phyloP scores from a whole-genome alignment of 257 asterid species.

The Penstemon barbatus region DNA sequence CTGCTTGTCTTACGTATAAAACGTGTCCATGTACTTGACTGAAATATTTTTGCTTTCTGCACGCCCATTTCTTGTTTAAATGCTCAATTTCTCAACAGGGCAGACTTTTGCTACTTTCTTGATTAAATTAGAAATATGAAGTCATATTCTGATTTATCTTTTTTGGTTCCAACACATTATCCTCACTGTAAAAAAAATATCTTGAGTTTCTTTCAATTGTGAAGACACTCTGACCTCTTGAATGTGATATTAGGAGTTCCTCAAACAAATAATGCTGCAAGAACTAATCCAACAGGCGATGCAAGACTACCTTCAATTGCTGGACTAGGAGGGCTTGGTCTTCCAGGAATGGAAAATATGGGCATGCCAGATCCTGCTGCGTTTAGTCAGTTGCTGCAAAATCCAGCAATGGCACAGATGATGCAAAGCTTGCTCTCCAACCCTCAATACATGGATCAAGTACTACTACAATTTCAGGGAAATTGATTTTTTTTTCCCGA shows the following conservation, averaged over 20 bases:
- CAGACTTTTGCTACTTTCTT: constrained; percentile 7
- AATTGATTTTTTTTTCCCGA: constrained; percentile 15
- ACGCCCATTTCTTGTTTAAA: not conserved
- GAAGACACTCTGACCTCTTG: not conserved
- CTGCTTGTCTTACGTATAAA: constrained; percentile 1
- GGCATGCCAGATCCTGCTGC: constrained; percentile 43
- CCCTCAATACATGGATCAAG: constrained; percentile 62
- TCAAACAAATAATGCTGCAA: constrained; percentile 42
- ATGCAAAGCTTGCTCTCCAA: constrained; percentile 53
- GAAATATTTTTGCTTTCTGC: not conserved
- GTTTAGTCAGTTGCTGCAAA: constrained; percentile 48
- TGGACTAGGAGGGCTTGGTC: constrained; percentile 55
- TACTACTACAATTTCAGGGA: constrained; percentile 20
- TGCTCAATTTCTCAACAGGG: not conserved
- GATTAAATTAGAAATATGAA: constrained; percentile 16
- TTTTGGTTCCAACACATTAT: not conserved
- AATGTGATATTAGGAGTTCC: constrained; percentile 39
- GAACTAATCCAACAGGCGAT: constrained; percentile 45
- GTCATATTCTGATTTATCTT: constrained; percentile 4
- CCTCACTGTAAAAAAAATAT: too few species aligned
- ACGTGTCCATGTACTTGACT: not conserved
- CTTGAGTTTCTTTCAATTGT: not conserved
- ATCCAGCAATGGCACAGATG: constrained; percentile 60
- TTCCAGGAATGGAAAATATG: constrained; percentile 40
- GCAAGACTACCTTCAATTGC: constrained; percentile 41